These are phyloP conservation scores for Plasmodium sp. DNA, from an alignment of 169 alveolate species.

Conservation along the genomic window DNA sequence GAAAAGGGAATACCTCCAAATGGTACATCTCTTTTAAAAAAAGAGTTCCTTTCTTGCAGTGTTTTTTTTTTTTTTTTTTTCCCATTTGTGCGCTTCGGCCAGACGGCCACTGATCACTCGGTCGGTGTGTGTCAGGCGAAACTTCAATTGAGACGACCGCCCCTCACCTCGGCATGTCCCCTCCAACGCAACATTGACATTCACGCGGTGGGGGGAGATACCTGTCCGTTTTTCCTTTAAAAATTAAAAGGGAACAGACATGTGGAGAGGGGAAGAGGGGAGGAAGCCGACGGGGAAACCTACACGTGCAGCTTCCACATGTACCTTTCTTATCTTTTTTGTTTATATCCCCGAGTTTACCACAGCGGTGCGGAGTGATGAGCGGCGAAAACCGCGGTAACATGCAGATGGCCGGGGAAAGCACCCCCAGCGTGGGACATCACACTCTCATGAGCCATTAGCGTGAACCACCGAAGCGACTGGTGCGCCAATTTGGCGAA, in stretches of 20 bases:
- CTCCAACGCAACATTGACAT: not conserved
- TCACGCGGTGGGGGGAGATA: not conserved
- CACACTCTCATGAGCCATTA: not conserved
- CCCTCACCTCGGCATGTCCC: not conserved
- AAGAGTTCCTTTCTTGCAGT: not conserved
- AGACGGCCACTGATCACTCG: not conserved
- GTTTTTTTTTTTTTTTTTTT: constrained; percentile 32
- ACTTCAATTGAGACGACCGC: not conserved
- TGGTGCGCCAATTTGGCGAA: not conserved
- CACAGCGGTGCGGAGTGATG: not conserved
- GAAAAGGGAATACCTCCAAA: not conserved
- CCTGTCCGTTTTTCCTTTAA: not conserved
- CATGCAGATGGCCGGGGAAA: not conserved
- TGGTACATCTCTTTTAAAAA: not conserved
- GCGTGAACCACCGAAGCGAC: not conserved
- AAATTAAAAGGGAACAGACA: not conserved
- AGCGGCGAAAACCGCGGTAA: not conserved
- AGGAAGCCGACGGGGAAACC: not conserved
- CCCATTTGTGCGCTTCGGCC: constrained; percentile 29
- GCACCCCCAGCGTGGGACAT: not conserved
- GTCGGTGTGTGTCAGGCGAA: not conserved
- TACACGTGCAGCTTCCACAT: not conserved
- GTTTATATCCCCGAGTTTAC: not conserved
- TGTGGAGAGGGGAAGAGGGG: not conserved
- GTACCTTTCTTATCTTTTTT: not conserved